A percentile compares a stretch with the other conserved stretches of the same genome.
These are phyloP conservation scores for Yarrowia phangngaensis DNA, from an alignment of 805 yeast species.

Conservation along the genomic window DNA sequence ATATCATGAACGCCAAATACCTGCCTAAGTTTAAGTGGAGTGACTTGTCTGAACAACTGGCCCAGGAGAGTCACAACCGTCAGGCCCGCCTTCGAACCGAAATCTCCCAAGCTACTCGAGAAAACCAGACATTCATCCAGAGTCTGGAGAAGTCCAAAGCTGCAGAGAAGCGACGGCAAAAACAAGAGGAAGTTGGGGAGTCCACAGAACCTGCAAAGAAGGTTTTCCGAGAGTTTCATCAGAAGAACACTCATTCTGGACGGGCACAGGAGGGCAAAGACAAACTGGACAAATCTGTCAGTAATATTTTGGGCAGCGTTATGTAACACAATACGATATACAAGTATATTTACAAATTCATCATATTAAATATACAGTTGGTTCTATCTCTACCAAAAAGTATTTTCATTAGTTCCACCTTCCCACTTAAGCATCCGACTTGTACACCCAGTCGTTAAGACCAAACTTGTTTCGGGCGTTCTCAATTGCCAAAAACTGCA, in stretches of 20 bases:
- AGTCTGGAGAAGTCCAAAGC: constrained; percentile 79
- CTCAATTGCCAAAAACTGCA: constrained; percentile 93
- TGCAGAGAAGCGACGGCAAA: constrained; percentile 6
- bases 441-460: constrained; percentile 81
- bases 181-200: constrained; percentile 1
- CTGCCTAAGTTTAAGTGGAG: constrained; percentile 92
- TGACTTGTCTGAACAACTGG: constrained; percentile 88
- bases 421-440: constrained; percentile 30
- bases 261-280: constrained; percentile 4
- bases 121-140: constrained; percentile 76
- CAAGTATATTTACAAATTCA: too few relatives aligned
- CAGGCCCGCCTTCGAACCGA: constrained; percentile 85
- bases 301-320: constrained; percentile 14
- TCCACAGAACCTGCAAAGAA: not conserved
- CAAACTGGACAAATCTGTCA: not conserved
- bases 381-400: too few relatives aligned
- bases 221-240: constrained; percentile 11
- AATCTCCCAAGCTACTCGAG: constrained; percentile 78
- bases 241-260: constrained; percentile 6
- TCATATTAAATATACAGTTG: too few relatives aligned
- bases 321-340: constrained; percentile 6
- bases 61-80: constrained; percentile 82
- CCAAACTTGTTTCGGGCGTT: constrained; percentile 88
- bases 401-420: too few relatives aligned
- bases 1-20: constrained; percentile 85